phyloP scores from a whole-genome alignment of 1,139 yeast species.

The Kodamaea suecica region DNA sequence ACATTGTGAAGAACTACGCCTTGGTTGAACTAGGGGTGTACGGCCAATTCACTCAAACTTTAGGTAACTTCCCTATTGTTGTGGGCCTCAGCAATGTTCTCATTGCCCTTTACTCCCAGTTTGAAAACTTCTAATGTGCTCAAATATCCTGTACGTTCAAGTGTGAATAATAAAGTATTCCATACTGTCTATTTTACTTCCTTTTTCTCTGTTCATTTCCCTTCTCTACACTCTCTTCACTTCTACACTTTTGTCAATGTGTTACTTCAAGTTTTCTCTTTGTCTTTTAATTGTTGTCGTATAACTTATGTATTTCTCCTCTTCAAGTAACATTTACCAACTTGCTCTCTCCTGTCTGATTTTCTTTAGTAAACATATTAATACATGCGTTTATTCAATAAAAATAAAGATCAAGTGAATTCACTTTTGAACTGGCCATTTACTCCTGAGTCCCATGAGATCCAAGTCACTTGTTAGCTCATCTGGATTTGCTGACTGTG shows the following conservation, averaged over 20 bases:
- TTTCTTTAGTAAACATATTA: no score
- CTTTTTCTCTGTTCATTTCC: slow-evolving; percentile 10
- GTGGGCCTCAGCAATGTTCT: slow-evolving; percentile 48
- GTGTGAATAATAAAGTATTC: neutral
- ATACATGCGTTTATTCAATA: neutral
- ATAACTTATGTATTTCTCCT: slow-evolving; percentile 1
- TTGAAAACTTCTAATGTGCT: slow-evolving; percentile 20
- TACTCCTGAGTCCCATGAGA: slow-evolving; percentile 34
- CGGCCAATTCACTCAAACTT: slow-evolving; percentile 29
- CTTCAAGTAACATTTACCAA: no score
- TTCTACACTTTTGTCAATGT: slow-evolving; percentile 4
- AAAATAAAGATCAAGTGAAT: no score
- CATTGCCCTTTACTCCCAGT: slow-evolving; percentile 49
- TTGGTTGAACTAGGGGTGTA: slow-evolving; percentile 39
- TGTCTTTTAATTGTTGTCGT: slow-evolving; percentile 5
- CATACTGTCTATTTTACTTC: slow-evolving; percentile 1
- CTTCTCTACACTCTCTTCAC: slow-evolving; percentile 3
- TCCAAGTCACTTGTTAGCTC: slow-evolving; percentile 38
- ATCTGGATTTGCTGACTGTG: slow-evolving; percentile 34
- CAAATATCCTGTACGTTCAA: neutral
- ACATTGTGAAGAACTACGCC: slow-evolving; percentile 36
- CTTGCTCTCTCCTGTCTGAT: no score
- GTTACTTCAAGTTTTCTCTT: slow-evolving; percentile 7
- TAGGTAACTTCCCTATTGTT: slow-evolving; percentile 50
- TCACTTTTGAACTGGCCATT: slow-evolving; percentile 23